Base-by-base conservation (phyloP, 2,329 filamentous ascomycete species). In the Akanthomyces lecanii region DNA sequence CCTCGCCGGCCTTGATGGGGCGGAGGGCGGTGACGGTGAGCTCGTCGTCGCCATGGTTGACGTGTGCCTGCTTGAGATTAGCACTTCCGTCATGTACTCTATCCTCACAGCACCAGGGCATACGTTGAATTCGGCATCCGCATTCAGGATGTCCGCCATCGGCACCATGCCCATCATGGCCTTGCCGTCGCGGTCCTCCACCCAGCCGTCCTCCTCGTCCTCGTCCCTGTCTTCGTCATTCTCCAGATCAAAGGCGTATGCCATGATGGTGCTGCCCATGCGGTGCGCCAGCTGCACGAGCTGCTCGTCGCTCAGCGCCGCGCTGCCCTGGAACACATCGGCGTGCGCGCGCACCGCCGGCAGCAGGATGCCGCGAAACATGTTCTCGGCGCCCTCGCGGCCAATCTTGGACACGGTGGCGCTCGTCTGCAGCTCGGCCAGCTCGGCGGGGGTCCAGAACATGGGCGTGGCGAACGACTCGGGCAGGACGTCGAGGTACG, bases 211-310 rank as follows among this genome's bases (percentile, higher is more conserved):
- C 7, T 83, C 78, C 14, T 86, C 83, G 25, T 78, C 73, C 1
- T 87, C 86, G 10, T 83, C 78, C 14, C 86, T 83, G 25, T 86
- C 82, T 0, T 78, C 73, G 0, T 85, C 77, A 8, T 79, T 79
- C 54, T 85, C 84, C 7, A 96, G 83, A 68, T 97, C 92, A 72
- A 97, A 97, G 0, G 92, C 92, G 72, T 96, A 97, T 0, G 92
- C 89, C 92, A 97, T 96, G 67, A 97, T 94, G 18, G 89, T 86
- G 65, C 89, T 93, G 1, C 90, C 92, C 88, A 96, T 93, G 10
- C 86, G 82, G 72, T 96, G 92, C 59, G 90, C 89, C 21, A 87
- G 71, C 8, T 67, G 65, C 2, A 84, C 66, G 1, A 86, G 72
- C 28, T 82, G 75, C 1, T 76, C 74, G 30, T 85, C 82, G 14